Evolutionary conservation across 2,329 filamentous ascomycete genomes (phyloP), one percentile per base, ranked within the genome.

Genomic region (Arthroderma uncinatum): DNA sequence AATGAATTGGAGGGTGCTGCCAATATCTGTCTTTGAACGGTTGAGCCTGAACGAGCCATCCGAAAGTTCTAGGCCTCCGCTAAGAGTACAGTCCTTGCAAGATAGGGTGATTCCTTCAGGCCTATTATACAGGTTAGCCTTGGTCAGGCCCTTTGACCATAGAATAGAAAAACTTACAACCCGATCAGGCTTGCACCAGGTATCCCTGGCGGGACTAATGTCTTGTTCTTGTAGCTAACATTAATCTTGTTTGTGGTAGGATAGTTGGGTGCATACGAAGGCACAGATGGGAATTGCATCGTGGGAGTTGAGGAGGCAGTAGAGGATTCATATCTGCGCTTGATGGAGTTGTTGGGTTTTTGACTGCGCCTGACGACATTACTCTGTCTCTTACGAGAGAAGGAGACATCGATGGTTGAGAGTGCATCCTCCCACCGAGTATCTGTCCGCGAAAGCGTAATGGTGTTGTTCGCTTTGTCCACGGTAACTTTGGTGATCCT

Each of bases 51-150:
- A 64, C 1, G 63, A 61, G 7, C 61, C 61, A 30, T 59, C 48
- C 14, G 59, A 61, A 25, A 64, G 55, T 10, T 62, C 61, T 14
- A 63, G 56, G 9, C 57, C 57, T 25, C 63, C 63, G 21, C 55
- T 58, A 4, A 64, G 28, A 2, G 60, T 55, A 42, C 63, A 65
- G 7, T 60, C 63, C 44, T 60, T 63, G 54, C 63, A 65, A 19
- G 57, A 58, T 25, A 65, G 47, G 4, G 52, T 59, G 3, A 65
- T 50, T 1, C 62, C 62, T 54, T 62, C 42, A 1, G 62, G 63
- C 12, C 62, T 64, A 25, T 14, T 36, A 6, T 47, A 23, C 40
- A 16, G 10, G 40, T 23, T 39, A 57, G 21, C 47, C 39, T 54
- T 21, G 33, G 33, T 42, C 12, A 34, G 19, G 2, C 19, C 9